Percentiles rank a stretch among this genome's conserved stretches.
Conservation (phyloP, 768 basidiomycete species). For the Psilocybe tampanensis region DNA sequence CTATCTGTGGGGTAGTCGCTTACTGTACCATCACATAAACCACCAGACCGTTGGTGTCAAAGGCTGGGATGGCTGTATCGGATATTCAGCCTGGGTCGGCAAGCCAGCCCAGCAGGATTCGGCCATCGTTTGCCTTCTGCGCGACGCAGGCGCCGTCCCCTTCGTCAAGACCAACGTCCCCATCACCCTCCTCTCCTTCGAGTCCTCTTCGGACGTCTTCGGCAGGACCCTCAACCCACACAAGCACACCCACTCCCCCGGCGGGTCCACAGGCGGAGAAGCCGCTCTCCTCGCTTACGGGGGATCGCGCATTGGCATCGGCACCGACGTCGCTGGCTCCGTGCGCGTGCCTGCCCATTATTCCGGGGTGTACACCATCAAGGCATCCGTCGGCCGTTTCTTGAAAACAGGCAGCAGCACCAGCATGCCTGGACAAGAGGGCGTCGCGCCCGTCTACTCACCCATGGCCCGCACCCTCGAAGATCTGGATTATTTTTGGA, state of each 20-base stretch:
- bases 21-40: neutral
- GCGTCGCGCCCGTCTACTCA: conserved; percentile 52
- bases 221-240: conserved; percentile 65
- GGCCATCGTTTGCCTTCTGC: conserved; percentile 52
- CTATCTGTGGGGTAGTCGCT: neutral
- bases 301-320: conserved; percentile 63
- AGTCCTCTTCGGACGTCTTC: conserved; percentile 58
- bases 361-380: conserved; percentile 63
- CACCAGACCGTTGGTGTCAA: conserved; percentile 49
- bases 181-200: conserved; percentile 59
- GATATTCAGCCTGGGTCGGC: conserved; percentile 54
- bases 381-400: conserved; percentile 51
- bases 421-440: conserved; percentile 60
- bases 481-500: conserved; percentile 68
- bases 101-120: conserved; percentile 49
- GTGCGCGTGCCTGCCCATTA: conserved; percentile 69
- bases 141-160: conserved; percentile 64
- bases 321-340: conserved; percentile 72
- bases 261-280: conserved; percentile 75
- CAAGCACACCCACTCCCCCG: conserved; percentile 52
- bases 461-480: conserved; percentile 65
- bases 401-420: conserved; percentile 45
- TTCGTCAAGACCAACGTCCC: conserved; percentile 72
- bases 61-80: conserved; percentile 61
- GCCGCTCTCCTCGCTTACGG: conserved; percentile 63